Evolutionary conservation across 306 rosid genomes (phyloP).

Genomic region (Geum urbanum): DNA sequence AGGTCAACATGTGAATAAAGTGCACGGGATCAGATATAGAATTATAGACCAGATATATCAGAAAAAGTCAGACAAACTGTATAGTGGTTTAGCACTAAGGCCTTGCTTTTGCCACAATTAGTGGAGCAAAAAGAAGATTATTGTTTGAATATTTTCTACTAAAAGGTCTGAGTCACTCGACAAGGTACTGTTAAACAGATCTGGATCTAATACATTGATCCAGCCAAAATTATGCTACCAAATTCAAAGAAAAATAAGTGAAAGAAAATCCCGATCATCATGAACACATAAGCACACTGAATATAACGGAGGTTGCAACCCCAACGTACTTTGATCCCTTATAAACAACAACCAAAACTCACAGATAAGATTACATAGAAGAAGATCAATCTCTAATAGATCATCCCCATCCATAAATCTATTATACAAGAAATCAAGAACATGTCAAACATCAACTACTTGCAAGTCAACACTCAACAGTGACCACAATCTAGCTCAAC

Average conservation of each 20-base stretch:
- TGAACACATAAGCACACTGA: not conserved
- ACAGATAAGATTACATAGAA: not conserved
- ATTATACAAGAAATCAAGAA: not conserved
- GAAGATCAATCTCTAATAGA: conserved; percentile 4
- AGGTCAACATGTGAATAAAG: not conserved
- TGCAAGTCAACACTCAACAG: conserved; percentile 7
- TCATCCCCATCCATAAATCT: conserved; percentile 1
- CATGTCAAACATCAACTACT: not conserved
- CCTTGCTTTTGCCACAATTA: not conserved
- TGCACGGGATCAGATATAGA: not conserved
- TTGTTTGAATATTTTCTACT: too few relatives aligned
- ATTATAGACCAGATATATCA: not conserved
- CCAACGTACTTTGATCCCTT: not conserved
- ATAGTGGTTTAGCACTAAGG: not conserved
- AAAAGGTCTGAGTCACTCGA: too few relatives aligned
- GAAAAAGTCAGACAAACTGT: not conserved
- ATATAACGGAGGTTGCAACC: not conserved
- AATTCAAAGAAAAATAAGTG: not conserved
- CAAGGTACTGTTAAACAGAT: not conserved
- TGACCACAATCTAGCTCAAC: not conserved
- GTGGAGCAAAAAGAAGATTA: not conserved
- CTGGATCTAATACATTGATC: not conserved
- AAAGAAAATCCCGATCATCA: not conserved
- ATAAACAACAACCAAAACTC: not conserved
- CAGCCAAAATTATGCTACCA: not conserved